These are phyloP conservation scores for Aotearoamyces nothofagi DNA, from an alignment of 2,329 filamentous ascomycete genomes.

Conservation along the genomic window DNA sequence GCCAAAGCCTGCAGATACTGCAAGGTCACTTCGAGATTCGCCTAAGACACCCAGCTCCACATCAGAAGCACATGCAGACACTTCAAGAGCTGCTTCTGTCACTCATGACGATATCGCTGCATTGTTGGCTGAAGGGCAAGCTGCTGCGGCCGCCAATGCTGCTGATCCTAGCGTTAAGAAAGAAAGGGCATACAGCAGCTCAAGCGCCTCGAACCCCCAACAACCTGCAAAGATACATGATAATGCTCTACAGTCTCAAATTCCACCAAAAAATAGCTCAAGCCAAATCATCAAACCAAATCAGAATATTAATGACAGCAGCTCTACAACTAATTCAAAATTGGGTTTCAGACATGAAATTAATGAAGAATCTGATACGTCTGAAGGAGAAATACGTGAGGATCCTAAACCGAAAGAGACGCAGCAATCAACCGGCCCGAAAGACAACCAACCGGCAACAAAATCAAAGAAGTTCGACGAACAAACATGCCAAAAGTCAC, in stretches of 20 bases:
- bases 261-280: background rate
- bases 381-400: conserved; percentile 20
- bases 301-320: conserved; percentile 4
- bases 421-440: conserved; percentile 8
- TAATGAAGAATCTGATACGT: conserved; percentile 5
- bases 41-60: conserved; percentile 6
- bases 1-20: conserved; percentile 3
- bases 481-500: conserved; percentile 5
- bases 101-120: conserved; percentile 2
- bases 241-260: background rate
- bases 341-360: background rate
- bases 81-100: conserved; percentile 3
- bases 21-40: conserved; percentile 8
- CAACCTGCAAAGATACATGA: background rate
- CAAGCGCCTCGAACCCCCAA: background rate
- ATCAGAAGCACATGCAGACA: conserved; percentile 1
- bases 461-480: conserved; percentile 8
- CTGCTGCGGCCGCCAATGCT: no score
- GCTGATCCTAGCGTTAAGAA: conserved; percentile 1
- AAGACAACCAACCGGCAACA: conserved; percentile 6
- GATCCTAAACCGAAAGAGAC: conserved; percentile 9
- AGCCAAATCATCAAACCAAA: conserved; percentile 1
- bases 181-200: background rate
- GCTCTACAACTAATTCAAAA: conserved; percentile 9
- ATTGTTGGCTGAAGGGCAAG: conserved; percentile 3